These are phyloP conservation scores for Diatrype stigma DNA, from an alignment of 2,329 filamentous ascomycete genomes.

Conservation along the genomic window DNA sequence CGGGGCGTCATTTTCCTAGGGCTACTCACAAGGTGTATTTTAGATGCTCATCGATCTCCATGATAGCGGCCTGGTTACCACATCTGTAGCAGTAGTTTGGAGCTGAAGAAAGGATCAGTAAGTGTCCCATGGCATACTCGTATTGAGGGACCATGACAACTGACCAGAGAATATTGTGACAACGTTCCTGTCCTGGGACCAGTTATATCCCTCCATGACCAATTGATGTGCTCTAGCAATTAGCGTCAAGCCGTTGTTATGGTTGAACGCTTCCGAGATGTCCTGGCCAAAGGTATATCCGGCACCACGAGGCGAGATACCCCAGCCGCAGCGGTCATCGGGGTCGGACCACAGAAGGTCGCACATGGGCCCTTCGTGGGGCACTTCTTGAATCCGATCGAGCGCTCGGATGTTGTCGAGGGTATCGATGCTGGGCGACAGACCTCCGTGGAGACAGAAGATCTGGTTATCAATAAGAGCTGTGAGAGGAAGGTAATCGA, in stretches of 20 bases:
- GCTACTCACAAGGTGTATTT: conserved; percentile 96
- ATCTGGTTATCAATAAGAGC: conserved; percentile 99
- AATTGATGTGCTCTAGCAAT: conserved; percentile 96
- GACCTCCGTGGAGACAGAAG: conserved; percentile 94
- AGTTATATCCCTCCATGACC: conserved; percentile 99
- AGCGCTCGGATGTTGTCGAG: conserved; percentile 92
- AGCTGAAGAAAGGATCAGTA: conserved; percentile 39
- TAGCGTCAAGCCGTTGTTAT: conserved; percentile 94
- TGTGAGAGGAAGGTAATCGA: conserved; percentile 95
- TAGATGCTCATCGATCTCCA: conserved; percentile 99
- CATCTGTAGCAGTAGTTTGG: conserved; percentile 98
- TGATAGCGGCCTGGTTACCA: conserved; percentile 99
- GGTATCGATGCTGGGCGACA: conserved; percentile 94
- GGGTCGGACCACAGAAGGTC: conserved; percentile 97
- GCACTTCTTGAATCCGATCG: conserved; percentile 96
- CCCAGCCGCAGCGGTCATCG: conserved; percentile 94
- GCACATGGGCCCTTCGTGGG: conserved; percentile 97
- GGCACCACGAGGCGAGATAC: conserved; percentile 89
- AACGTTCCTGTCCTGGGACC: conserved; percentile 97
- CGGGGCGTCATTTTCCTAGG: not conserved
- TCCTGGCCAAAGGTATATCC: conserved; percentile 96
- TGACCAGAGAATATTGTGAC: conserved; percentile 97
- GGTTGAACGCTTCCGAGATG: conserved; percentile 98
- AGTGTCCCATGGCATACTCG: conserved; percentile 1
- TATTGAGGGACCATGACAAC: conserved; percentile 16